These are phyloP conservation scores for Neostapfia colusana DNA, from an alignment of 176 grass and related monocot species.

Conservation along the genomic window DNA sequence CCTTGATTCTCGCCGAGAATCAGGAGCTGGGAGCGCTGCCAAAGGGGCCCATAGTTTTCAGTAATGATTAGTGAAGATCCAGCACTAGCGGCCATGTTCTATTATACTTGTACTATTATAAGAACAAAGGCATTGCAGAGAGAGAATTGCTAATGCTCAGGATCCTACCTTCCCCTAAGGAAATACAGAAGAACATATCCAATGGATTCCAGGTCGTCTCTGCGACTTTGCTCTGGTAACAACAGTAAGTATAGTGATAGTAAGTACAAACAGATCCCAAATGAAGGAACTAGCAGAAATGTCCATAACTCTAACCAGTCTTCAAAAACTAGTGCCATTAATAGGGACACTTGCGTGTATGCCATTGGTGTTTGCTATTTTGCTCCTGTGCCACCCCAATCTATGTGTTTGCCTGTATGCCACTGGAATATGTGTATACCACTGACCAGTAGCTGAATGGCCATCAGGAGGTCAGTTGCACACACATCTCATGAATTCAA, in stretches of 20 bases:
- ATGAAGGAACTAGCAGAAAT: neutral
- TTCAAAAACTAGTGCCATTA: neutral
- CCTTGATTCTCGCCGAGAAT: too few relatives aligned
- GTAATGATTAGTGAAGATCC: conserved; percentile 9
- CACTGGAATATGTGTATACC: neutral
- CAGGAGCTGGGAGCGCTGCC: too few relatives aligned
- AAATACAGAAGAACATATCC: conserved; percentile 89
- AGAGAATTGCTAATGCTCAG: conserved; percentile 12
- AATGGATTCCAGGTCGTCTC: conserved; percentile 85
- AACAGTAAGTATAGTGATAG: conserved; percentile 31
- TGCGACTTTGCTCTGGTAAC: conserved; percentile 75
- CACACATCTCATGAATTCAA: neutral
- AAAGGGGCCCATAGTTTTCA: too few relatives aligned
- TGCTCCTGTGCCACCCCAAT: neutral
- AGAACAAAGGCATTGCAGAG: neutral
- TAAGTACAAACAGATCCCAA: neutral
- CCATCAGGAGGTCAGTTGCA: neutral
- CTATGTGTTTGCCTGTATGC: neutral
- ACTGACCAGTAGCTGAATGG: neutral
- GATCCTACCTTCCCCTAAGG: conserved; percentile 73
- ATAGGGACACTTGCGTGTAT: neutral
- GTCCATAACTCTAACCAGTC: neutral
- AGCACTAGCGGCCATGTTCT: neutral
- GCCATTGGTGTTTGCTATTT: neutral
- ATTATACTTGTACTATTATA: conserved; percentile 1